These are phyloP conservation scores for Endocalyx cinctus DNA, from an alignment of 2,329 filamentous ascomycete genomes.

Conservation along the genomic window DNA sequence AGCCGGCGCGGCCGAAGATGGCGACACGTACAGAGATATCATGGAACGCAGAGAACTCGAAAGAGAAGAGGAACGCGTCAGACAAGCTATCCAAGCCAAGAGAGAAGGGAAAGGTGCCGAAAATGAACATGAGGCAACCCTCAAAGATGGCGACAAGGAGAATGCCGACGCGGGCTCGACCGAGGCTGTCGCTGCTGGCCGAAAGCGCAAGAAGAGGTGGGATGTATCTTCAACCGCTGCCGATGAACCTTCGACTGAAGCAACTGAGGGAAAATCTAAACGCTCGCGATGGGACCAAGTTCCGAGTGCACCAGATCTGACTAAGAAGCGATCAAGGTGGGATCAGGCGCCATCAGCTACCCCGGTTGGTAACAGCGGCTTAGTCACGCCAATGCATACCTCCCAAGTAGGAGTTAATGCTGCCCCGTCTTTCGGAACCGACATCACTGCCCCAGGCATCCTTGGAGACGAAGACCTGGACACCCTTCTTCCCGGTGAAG, in stretches of 20 bases:
- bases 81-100: conserved; percentile 73
- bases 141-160: conserved; percentile 72
- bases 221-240: conserved; percentile 63
- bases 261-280: conserved; percentile 59
- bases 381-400: conserved; percentile 73
- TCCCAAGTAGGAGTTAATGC: conserved; percentile 52
- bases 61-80: conserved; percentile 85
- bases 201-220: conserved; percentile 94
- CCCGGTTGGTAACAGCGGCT: conserved; percentile 66
- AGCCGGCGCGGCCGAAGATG: conserved; percentile 62
- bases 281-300: conserved; percentile 82
- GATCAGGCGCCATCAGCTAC: conserved; percentile 83
- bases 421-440: conserved; percentile 69
- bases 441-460: conserved; percentile 70
- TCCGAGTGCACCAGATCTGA: conserved; percentile 50
- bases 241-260: conserved; percentile 44
- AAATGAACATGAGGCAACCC: conserved; percentile 62
- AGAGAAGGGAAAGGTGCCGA: conserved; percentile 54
- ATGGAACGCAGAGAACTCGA: conserved; percentile 91
- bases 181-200: conserved; percentile 55
- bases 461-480: conserved; percentile 94
- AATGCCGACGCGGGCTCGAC: conserved; percentile 66
- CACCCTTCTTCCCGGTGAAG: conserved; percentile 79
- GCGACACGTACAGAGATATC: conserved; percentile 79
- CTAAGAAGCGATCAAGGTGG: conserved; percentile 82